Conservation (phyloP, 1,139 yeast genomes). For the Sugiyamaella novakii region DNA sequence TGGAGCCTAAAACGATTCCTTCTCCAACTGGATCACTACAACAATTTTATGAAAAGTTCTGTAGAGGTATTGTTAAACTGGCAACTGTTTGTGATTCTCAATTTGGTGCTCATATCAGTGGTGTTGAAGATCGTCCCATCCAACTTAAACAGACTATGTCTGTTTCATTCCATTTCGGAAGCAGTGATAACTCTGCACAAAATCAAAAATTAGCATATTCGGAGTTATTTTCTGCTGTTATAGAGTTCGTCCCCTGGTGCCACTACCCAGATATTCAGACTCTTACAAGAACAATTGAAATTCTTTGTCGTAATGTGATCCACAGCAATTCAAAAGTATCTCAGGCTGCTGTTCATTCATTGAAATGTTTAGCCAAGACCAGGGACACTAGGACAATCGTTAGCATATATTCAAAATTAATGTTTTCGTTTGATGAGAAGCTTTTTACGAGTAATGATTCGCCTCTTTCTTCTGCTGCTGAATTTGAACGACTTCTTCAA, state of each 20-base stretch:
- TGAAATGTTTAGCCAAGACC: slow-evolving; percentile 65
- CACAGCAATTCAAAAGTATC: slow-evolving; percentile 67
- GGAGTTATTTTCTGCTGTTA: slow-evolving; percentile 68
- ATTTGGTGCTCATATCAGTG: slow-evolving; percentile 35
- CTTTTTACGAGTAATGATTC: slow-evolving; percentile 47
- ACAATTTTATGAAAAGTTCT: slow-evolving; percentile 68
- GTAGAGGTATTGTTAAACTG: slow-evolving; percentile 60
- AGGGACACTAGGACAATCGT: slow-evolving; percentile 73
- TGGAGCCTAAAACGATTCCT: slow-evolving; percentile 19
- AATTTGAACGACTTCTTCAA: slow-evolving; percentile 61
- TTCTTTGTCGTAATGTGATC: slow-evolving; percentile 72
- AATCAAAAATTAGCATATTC: slow-evolving; percentile 45
- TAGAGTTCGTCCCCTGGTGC: slow-evolving; percentile 73
- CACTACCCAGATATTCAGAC: slow-evolving; percentile 55
- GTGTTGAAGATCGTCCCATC: slow-evolving; percentile 27
- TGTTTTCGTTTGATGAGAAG: slow-evolving; percentile 74
- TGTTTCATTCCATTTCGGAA: slow-evolving; percentile 53
- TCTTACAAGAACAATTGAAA: slow-evolving; percentile 66
- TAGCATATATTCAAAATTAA: slow-evolving; percentile 73
- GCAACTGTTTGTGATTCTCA: slow-evolving; percentile 59
- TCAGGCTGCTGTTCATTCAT: slow-evolving; percentile 61
- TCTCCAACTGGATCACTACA: slow-evolving; percentile 33
- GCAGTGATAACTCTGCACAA: slow-evolving; percentile 44
- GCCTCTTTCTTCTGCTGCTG: slow-evolving; percentile 52
- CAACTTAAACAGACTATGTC: slow-evolving; percentile 40